These are phyloP conservation scores for Botrytis aclada DNA, from an alignment of 2,329 filamentous ascomycete species.

Conservation along the genomic window DNA sequence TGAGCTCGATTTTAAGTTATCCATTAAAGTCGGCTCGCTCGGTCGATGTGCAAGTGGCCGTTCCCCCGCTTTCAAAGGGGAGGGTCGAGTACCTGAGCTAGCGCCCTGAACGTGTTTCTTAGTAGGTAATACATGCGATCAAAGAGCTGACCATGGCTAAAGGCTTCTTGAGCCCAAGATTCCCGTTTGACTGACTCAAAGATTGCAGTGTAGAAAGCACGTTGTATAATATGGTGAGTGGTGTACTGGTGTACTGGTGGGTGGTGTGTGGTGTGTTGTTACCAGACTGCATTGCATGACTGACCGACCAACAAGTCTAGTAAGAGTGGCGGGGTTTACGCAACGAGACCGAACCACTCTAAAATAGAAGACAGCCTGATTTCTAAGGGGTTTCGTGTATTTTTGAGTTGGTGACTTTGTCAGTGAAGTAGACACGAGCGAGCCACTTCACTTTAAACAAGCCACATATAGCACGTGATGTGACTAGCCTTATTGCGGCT, in stretches of 20 bases:
- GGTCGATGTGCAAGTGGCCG: background rate
- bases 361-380: background rate
- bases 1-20: background rate
- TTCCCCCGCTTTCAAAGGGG: slow-evolving; percentile 1
- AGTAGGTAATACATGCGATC: background rate
- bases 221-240: background rate
- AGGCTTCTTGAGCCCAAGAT: background rate
- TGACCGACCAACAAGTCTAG: background rate
- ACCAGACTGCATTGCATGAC: background rate
- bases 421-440: background rate
- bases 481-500: slow-evolving; percentile 7
- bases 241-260: too few species aligned
- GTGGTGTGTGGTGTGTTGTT: background rate
- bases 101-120: background rate
- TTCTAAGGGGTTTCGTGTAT: background rate
- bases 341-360: background rate
- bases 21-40: background rate
- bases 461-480: background rate
- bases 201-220: background rate
- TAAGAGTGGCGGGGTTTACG: background rate
- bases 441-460: background rate
- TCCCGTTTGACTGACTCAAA: background rate
- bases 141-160: background rate
- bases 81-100: background rate
- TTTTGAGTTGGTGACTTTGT: background rate